phyloP scores from a whole-genome alignment of 169 alveolate species.

The Plasmodium inui region DNA sequence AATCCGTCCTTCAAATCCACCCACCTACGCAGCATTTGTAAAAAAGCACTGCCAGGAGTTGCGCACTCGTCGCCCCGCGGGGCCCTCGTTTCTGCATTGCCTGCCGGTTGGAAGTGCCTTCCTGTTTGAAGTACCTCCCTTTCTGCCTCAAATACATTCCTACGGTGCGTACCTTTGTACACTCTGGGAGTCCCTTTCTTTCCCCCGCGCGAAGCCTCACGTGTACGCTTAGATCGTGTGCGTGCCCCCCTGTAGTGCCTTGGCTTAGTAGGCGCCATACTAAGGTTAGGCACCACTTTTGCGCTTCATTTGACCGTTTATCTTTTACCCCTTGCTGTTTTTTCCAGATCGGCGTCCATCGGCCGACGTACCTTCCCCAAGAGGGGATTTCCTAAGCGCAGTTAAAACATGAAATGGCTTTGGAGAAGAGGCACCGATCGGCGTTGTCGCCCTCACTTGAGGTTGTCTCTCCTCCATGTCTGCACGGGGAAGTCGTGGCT shows the following conservation, averaged over 20 bases:
- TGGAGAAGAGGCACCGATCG: not conserved
- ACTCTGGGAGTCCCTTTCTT: not conserved
- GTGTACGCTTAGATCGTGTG: not conserved
- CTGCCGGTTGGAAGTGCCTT: too few relatives aligned
- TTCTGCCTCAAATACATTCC: not conserved
- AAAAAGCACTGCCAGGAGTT: not conserved
- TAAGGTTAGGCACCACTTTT: not conserved
- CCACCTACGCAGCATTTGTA: not conserved
- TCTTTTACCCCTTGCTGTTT: not conserved
- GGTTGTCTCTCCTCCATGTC: not conserved
- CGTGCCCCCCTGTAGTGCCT: not conserved
- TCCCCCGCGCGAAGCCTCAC: not conserved
- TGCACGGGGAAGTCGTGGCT: not conserved
- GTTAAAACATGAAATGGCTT: not conserved
- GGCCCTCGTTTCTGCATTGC: not conserved
- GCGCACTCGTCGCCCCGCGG: not conserved
- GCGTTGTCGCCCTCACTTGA: not conserved
- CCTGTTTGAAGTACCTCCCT: not conserved
- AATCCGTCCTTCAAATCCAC: not conserved
- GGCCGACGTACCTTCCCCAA: not conserved
- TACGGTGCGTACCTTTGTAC: not conserved
- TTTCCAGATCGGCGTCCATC: not conserved
- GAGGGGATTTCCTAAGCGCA: not conserved
- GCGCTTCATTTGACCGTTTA: not conserved
- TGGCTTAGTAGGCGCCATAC: not conserved